Evolutionary conservation across 345 rosid genomes (phyloP), one percentile per base, ranked within the genome.

Genomic region (Dimocarpus longan): DNA sequence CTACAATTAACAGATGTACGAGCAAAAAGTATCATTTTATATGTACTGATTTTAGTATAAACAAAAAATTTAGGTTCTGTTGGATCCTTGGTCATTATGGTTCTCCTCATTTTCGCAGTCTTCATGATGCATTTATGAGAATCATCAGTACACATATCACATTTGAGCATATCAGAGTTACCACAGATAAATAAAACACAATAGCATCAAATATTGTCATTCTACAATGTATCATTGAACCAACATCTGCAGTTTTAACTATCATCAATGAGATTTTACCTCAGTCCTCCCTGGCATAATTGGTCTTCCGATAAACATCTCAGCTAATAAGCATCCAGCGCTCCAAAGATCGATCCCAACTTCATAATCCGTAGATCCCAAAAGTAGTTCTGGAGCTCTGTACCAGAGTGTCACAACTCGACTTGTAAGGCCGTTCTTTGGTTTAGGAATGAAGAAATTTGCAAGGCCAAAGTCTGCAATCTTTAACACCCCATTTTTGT

Each of bases 331-430:
- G 78, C 98, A 95, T 5, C 98, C 98, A 0, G 92, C 97, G 64
- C 97, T 95, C 98, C 95, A 95, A 5, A 95, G 86, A 84, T 95
- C 98, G 44, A 95, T 84, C 1, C 95, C 95, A 26, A 87, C 92
- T 76, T 98, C 98, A 78, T 95, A 93, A 71, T 90, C 98, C 13
- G 92, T 89, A 13, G 97, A 88, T 22, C 97, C 97, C 15, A 93
- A 73, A 0, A 93, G 86, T 0, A 95, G 81, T 85, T 95, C 98
- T 15, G 98, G 98, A 56, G 98, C 96, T 84, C 98, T 88, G 68
- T 93, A 93, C 98, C 94, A 95, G 43, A 93, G 90, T 0, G 98
- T 95, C 40, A 95, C 98, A 4, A 95, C 98, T 22, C 95, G 89
- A 78, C 91, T 93, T 0, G 97, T 95, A 21, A 95, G 89, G 11